A percentile compares a stretch with the other conserved stretches of the same genome.
Evolutionary conservation across 768 basidiomycete species (phyloP).

Genomic region (Pilatotrama ljubarskyi): DNA sequence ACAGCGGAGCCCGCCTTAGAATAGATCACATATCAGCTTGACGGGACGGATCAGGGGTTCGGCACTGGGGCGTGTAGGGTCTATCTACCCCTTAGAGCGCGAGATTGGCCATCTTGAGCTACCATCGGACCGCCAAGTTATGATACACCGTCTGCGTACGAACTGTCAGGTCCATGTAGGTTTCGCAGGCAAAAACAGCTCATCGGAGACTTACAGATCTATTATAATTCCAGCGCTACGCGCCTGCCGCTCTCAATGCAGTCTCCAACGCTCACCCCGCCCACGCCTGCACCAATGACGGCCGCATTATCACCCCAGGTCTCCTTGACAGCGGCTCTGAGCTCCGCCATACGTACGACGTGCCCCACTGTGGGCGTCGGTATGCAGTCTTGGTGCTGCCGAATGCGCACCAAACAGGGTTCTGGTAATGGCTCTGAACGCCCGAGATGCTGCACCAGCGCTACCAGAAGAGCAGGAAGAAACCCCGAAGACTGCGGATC

Average conservation of each 20-base stretch:
- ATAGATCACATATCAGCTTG: too few relatives aligned
- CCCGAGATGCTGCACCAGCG: conserved; percentile 26
- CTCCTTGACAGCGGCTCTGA: conserved; percentile 44
- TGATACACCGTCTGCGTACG: too few relatives aligned
- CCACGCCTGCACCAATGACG: conserved; percentile 81
- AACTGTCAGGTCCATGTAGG: too few relatives aligned
- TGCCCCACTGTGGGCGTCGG: conserved; percentile 79
- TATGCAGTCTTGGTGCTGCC: conserved; percentile 67
- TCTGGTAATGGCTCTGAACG: conserved; percentile 39
- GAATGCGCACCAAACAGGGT: conserved; percentile 55
- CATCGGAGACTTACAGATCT: background rate
- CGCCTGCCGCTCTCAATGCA: conserved; percentile 75
- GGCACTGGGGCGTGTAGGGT: too few relatives aligned
- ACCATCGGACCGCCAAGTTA: too few relatives aligned
- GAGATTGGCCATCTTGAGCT: too few relatives aligned
- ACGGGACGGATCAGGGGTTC: too few relatives aligned
- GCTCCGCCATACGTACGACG: conserved; percentile 60
- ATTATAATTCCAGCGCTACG: conserved; percentile 32
- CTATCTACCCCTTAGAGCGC: too few relatives aligned
- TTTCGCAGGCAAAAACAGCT: too few relatives aligned
- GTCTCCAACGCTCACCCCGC: conserved; percentile 85
- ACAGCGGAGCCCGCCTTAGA: too few relatives aligned
- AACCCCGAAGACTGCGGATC: conserved; percentile 47
- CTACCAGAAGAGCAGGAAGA: conserved; percentile 30
- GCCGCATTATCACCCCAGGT: conserved; percentile 52